Evolutionary conservation across 2,329 filamentous ascomycete species (phyloP).

Genomic region (Colletotrichum eleusines): DNA sequence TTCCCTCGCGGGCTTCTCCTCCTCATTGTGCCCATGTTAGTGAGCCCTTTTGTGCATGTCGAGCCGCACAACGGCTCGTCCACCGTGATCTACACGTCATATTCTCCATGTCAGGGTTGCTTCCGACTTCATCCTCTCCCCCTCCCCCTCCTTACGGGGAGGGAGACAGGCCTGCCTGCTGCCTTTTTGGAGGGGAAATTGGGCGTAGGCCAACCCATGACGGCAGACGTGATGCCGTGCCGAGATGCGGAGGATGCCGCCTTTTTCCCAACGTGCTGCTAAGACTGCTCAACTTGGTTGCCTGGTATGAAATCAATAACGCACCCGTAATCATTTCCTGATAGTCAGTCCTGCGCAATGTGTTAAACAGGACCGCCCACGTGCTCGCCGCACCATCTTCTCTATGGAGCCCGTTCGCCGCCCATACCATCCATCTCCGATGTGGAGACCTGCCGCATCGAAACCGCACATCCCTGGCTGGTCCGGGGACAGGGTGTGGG

Average conservation of each 20-base stretch:
- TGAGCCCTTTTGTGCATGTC: conserved; percentile 26
- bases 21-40: neutral
- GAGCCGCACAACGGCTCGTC: neutral
- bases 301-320: conserved; percentile 2
- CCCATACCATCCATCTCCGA: neutral
- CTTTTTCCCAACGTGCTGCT: neutral
- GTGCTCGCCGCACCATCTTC: conserved; percentile 37
- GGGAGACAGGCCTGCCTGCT: too few species aligned
- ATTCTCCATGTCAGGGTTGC: neutral
- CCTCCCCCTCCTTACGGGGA: neutral
- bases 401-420: conserved; percentile 26
- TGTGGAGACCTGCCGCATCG: conserved; percentile 20
- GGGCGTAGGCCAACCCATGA: conserved; percentile 16
- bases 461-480: conserved; percentile 21
- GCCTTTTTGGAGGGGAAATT: conserved; percentile 4
- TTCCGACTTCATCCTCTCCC: neutral
- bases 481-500: conserved; percentile 11
- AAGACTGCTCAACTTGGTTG: neutral
- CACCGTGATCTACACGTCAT: conserved; percentile 18
- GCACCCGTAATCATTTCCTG: conserved; percentile 9
- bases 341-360: conserved; percentile 2
- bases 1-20: neutral
- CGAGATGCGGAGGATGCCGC: conserved; percentile 13
- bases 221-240: conserved; percentile 21
- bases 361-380: neutral